Percentiles rank a stretch among this genome's conserved stretches.
Conservation (phyloP, 2,329 filamentous ascomycete genomes). For the Metarhizium brunneum region DNA sequence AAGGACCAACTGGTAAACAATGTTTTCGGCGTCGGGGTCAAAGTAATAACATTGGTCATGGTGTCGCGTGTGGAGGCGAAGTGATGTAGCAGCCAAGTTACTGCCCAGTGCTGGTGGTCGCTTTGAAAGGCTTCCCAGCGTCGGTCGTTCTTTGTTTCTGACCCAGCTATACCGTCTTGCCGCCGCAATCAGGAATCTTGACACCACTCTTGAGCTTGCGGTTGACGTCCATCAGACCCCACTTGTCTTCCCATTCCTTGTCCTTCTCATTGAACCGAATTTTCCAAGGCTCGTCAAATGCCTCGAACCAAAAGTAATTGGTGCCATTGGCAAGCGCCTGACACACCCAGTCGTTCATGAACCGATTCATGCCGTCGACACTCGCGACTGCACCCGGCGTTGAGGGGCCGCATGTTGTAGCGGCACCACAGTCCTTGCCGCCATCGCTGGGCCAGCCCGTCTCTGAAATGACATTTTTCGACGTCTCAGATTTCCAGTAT, state of each 20-base stretch:
- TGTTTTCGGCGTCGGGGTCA: neutral
- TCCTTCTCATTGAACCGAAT: conserved; percentile 55
- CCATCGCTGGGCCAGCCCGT: conserved; percentile 85
- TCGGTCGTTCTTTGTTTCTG: neutral
- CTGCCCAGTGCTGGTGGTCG: neutral
- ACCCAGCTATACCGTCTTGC: conserved; percentile 46
- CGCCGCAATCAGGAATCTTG: conserved; percentile 78
- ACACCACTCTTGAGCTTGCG: conserved; percentile 77
- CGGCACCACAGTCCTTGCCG: conserved; percentile 63
- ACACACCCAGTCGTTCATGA: conserved; percentile 82
- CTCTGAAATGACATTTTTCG: conserved; percentile 76
- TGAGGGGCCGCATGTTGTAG: conserved; percentile 36
- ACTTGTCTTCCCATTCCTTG: conserved; percentile 88
- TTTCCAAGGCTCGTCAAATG: conserved; percentile 97
- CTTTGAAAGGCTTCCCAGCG: neutral
- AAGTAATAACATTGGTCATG: neutral
- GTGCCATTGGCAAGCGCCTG: conserved; percentile 70
- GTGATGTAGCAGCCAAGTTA: neutral
- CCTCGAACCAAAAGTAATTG: conserved; percentile 95
- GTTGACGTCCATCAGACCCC: conserved; percentile 82
- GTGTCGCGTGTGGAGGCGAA: neutral
- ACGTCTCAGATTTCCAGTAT: conserved; percentile 52
- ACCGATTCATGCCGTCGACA: conserved; percentile 71
- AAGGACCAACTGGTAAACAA: neutral
- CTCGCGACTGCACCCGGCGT: conserved; percentile 64